These are phyloP conservation scores for Pleurotus platypus DNA, from an alignment of 768 basidiomycete species.

Conservation along the genomic window DNA sequence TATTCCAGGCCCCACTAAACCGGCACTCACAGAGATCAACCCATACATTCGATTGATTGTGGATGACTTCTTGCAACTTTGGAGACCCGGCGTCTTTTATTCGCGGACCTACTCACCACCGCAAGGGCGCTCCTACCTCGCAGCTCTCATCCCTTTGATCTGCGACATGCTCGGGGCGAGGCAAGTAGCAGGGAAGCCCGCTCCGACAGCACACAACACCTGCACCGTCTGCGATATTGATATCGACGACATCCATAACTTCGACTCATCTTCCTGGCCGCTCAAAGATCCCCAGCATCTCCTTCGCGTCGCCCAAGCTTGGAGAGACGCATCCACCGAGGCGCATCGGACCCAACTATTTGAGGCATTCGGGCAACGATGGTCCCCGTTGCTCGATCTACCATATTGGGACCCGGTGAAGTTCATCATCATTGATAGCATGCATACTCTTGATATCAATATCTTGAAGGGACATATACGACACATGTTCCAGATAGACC, in stretches of 20 bases:
- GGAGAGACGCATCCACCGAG: constrained; percentile 12
- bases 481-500: neutral
- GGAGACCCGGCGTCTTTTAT: constrained; percentile 24
- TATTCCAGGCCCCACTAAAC: constrained; percentile 36
- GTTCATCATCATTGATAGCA: constrained; percentile 27
- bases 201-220: constrained; percentile 14
- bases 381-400: constrained; percentile 23
- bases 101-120: constrained; percentile 17
- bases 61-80: constrained; percentile 29
- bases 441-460: constrained; percentile 32
- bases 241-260: constrained; percentile 13
- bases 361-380: constrained; percentile 21
- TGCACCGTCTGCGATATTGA: constrained; percentile 19
- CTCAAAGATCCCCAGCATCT: constrained; percentile 10
- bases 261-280: constrained; percentile 14
- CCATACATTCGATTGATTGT: constrained; percentile 29
- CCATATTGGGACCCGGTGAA: constrained; percentile 30
- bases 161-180: constrained; percentile 29
- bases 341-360: constrained; percentile 8
- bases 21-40: constrained; percentile 26
- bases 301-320: constrained; percentile 13
- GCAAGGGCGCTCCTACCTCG: constrained; percentile 21
- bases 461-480: constrained; percentile 16
- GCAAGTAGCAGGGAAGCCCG: constrained; percentile 20
- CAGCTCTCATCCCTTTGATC: constrained; percentile 28